Evolutionary conservation across 164 flowering plant genomes (phyloP).

Genomic region (Brasenia schreberi): DNA sequence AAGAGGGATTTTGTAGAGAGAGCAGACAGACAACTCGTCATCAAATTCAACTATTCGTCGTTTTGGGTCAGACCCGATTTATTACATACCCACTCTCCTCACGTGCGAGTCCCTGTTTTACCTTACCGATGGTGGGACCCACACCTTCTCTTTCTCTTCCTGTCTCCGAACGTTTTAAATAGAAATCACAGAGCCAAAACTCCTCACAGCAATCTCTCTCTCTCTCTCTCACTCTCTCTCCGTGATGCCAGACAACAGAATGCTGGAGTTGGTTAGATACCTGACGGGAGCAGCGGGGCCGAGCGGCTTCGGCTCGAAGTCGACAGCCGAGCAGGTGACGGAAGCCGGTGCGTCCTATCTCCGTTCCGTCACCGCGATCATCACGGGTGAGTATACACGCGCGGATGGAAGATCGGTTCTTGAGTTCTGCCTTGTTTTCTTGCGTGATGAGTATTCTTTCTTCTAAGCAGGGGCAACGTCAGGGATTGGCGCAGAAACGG

Average conservation of each 20-base stretch:
- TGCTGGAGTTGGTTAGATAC: conserved; percentile 66
- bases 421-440: background rate
- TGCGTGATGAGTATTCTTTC: background rate
- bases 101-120: background rate
- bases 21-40: background rate
- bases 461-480: conserved; percentile 82
- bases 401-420: background rate
- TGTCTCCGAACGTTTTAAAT: background rate
- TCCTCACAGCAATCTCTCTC: background rate
- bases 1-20: too few relatives aligned
- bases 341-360: conserved; percentile 72
- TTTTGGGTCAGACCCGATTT: too few relatives aligned
- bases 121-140: too few relatives aligned
- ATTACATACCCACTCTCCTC: too few relatives aligned
- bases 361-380: conserved; percentile 59
- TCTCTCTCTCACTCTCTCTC: background rate
- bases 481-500: conserved; percentile 97
- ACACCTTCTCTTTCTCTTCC: background rate
- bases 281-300: conserved; percentile 63
- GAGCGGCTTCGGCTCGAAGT: conserved; percentile 76
- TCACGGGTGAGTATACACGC: conserved; percentile 48
- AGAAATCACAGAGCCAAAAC: background rate
- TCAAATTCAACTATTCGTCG: background rate
- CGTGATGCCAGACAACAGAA: conserved; percentile 4
- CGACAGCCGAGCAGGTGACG: conserved; percentile 88